phyloP scores from a whole-genome alignment of 192 early-diverging fungal genomes.

The Mortierella alpina region DNA sequence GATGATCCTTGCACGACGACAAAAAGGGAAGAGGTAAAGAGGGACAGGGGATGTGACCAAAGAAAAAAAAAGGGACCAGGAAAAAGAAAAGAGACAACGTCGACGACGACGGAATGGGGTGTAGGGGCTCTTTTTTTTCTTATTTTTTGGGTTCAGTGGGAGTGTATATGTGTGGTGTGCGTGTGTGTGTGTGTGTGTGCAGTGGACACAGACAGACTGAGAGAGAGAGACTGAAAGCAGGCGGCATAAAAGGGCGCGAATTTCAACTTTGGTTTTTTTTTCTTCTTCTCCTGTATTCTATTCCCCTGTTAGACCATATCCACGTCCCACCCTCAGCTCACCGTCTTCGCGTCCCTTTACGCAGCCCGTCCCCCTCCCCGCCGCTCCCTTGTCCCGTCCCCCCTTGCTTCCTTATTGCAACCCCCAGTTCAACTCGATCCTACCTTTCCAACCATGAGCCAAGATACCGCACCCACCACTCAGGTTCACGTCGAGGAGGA shows the following conservation, averaged over 20 bases:
- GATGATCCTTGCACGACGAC: too few relatives aligned
- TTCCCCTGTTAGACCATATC: background rate
- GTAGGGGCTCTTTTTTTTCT: too few relatives aligned
- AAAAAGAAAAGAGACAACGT: too few relatives aligned
- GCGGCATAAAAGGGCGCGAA: background rate
- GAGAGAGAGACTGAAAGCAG: background rate
- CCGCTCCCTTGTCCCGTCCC: slow-evolving; percentile 11
- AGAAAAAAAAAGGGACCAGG: too few relatives aligned
- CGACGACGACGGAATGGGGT: too few relatives aligned
- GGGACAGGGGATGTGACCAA: too few relatives aligned
- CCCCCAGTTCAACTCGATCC: slow-evolving; percentile 18
- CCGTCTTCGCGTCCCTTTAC: slow-evolving; percentile 11
- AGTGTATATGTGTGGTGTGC: too few relatives aligned
- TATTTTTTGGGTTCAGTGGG: too few relatives aligned
- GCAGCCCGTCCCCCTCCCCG: slow-evolving; percentile 6
- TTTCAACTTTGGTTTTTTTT: background rate
- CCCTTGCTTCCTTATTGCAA: slow-evolving; percentile 7
- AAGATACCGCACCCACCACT: slow-evolving; percentile 39
- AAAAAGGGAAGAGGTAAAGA: background rate
- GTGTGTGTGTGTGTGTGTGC: background rate
- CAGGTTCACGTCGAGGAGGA: slow-evolving; percentile 53
- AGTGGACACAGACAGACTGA: too few relatives aligned
- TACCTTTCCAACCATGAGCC: slow-evolving; percentile 48
- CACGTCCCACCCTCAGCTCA: background rate
- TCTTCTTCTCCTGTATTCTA: background rate